Evolutionary conservation across 2,329 filamentous ascomycete species (phyloP).

Genomic region (Microcyclosporella mali): DNA sequence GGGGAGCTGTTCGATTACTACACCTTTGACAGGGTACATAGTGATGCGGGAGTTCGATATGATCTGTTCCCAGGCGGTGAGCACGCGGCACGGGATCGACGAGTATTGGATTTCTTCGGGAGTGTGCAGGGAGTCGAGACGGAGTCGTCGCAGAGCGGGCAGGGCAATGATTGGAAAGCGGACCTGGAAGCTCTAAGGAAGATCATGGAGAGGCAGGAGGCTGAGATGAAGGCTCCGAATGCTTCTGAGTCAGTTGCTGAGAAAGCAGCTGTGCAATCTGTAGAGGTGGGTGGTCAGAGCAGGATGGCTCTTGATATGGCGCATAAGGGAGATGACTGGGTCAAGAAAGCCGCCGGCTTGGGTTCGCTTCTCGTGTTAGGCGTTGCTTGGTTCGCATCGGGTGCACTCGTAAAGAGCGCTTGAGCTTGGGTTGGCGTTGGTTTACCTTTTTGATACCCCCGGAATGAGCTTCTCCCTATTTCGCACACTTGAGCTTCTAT

Average conservation of each 20-base stretch:
- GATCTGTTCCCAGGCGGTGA: conserved; percentile 89
- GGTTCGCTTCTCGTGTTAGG: conserved; percentile 36
- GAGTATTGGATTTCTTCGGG: conserved; percentile 95
- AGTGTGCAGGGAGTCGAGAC: conserved; percentile 97
- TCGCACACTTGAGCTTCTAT: too few species aligned
- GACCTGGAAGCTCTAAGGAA: conserved; percentile 8
- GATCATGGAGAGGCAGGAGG: conserved; percentile 50
- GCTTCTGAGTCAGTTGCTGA: conserved; percentile 2
- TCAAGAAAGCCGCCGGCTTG: conserved; percentile 36
- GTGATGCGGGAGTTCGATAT: conserved; percentile 83
- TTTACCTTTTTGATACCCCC: background rate
- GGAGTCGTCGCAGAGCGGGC: conserved; percentile 30
- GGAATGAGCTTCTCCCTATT: too few species aligned
- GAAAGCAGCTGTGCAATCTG: conserved; percentile 8
- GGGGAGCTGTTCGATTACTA: conserved; percentile 96
- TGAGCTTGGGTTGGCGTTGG: background rate
- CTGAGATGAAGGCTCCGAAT: conserved; percentile 9
- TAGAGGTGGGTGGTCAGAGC: conserved; percentile 1
- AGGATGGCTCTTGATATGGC: conserved; percentile 25
- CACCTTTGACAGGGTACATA: conserved; percentile 90
- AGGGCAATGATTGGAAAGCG: conserved; percentile 6
- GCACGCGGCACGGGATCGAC: conserved; percentile 65
- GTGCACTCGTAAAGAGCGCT: conserved; percentile 10
- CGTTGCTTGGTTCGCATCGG: conserved; percentile 35
- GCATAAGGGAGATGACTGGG: conserved; percentile 34